Evolutionary conservation across 2,329 filamentous ascomycete species (phyloP), one percentile per base, ranked within the genome.

Genomic region (Colletotrichum magnum): DNA sequence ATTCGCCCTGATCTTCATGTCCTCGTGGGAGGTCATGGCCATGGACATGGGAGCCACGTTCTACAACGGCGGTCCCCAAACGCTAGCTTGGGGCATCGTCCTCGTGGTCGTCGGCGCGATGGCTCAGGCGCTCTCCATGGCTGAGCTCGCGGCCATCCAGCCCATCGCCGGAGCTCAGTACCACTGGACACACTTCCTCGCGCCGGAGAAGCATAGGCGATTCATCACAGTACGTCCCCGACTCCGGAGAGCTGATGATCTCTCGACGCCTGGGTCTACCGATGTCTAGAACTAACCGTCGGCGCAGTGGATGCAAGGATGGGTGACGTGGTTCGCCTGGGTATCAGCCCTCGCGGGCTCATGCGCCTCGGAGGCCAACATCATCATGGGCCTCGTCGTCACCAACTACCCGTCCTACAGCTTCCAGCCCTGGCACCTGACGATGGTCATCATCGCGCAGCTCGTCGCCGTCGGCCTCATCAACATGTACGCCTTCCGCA

Each of bases 121-220:
- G 66, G 56, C 66, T 3, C 61, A 69, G 62, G 66, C 66, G 5
- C 32, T 69, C 2, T 69, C 66, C 47, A 74, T 73, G 73, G 73
- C 73, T 1, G 73, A 74, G 47, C 72, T 74, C n/a, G 66, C 73
- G 9, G 69, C 72, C 41, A 74, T 74, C n/a, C 71, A 71, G 1
- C 73, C 73, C 13, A 74, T 73, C 45, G 73, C 73, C 15, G 73
- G 73, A 9, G 72, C 73, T 3, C 73, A 74, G 53, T 74, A 73
- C 32, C 72, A 74, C 58, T 74, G 72, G 73, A 69, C 66, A 32
- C 56, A 69, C 51, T 66, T 69, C 13, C 61, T 69, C 6, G 66
- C 66, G 21, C 66, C 66, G 2, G 54, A 66, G 50, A 69, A 60
- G n/a, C 66, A 69, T 24, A 43, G 61, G 10, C 48, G 66, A 5